Evolutionary conservation across 352 stramenopile genomes (phyloP), one percentile per base, ranked within the genome.

Genomic region (Plasmopara halstedii): DNA sequence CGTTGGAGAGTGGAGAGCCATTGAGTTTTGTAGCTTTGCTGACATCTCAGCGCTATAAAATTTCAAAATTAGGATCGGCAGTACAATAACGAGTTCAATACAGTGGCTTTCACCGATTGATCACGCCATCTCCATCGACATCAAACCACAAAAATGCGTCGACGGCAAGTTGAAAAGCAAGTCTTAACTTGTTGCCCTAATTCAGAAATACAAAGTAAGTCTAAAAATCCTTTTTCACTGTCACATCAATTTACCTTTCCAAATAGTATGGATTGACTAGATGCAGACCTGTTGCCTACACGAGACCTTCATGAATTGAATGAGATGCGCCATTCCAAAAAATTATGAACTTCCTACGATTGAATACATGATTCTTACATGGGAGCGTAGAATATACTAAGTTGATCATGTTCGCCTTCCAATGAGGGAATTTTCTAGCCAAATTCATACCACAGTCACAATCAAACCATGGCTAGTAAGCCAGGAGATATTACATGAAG

Each of bases 71-170:
- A 52, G 3, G 17, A 22, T 13, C 11, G 18, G 25, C n/a, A 13
- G 22, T 6, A 20, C 6, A 4, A 29, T n/a, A 23, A 36, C 15
- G 10, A 23, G 14, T 23, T 6, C 11, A 21, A n/a, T 34, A 27
- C 32, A 6, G 2, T n/a, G 14, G n/a, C 7, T 32, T 59, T 4
- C 50, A 83, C 76, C 69, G 60, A 47, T 87, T 85, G 62, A 94
- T 93, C 15, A 73, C 45, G 0, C 83, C 83, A 36, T 75, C 73
- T 11, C 82, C 80, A 31, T 88, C 73, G 2, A 77, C 64, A 35
- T 95, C 83, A 57, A 95, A 94, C 72, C 77, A 88, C 29, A 94
- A 46, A 50, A 90, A 95, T 8, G 82, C 76, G 29, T 94, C 82
- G 22, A 92, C 66, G 1, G 78, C 75, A 23, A 94, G 61, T 36